A percentile compares a stretch with the other conserved stretches of the same genome.
phyloP scores from a whole-genome alignment of 148 eudicot species.

The Vaccinium darrowii region DNA sequence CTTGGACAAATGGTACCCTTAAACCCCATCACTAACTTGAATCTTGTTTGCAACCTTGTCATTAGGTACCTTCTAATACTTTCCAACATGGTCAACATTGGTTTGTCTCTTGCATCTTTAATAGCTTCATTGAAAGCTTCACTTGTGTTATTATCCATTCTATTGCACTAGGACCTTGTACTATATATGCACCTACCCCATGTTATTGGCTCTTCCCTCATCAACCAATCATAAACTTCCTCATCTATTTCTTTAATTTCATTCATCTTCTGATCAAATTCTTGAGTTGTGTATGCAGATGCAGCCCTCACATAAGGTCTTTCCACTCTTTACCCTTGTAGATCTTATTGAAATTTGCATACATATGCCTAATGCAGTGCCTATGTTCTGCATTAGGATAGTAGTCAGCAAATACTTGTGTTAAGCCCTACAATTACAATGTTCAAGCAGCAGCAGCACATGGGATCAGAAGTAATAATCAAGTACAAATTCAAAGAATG shows the following conservation, averaged over 20 bases:
- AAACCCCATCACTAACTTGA: too few relatives aligned
- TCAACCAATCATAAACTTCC: background rate
- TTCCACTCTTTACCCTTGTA: background rate
- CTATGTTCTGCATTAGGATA: background rate
- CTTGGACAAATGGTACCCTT: too few relatives aligned
- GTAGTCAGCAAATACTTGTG: too few relatives aligned
- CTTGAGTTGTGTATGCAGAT: background rate
- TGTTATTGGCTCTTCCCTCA: background rate
- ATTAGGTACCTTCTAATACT: background rate
- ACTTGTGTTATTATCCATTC: background rate
- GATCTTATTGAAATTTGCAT: background rate
- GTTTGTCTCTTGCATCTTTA: background rate
- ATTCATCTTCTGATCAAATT: background rate
- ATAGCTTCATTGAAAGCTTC: background rate
- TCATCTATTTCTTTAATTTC: background rate
- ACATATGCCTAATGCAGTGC: background rate
- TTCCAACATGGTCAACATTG: background rate
- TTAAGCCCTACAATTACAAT: too few relatives aligned
- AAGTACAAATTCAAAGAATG: too few relatives aligned
- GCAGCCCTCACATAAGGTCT: background rate
- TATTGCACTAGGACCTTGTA: background rate
- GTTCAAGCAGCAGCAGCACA: too few relatives aligned
- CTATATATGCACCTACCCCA: background rate
- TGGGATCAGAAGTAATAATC: too few relatives aligned
- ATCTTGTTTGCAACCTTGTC: background rate